These are phyloP conservation scores for Macrophomina tecta DNA, from an alignment of 2,329 filamentous ascomycete genomes.

Conservation along the genomic window DNA sequence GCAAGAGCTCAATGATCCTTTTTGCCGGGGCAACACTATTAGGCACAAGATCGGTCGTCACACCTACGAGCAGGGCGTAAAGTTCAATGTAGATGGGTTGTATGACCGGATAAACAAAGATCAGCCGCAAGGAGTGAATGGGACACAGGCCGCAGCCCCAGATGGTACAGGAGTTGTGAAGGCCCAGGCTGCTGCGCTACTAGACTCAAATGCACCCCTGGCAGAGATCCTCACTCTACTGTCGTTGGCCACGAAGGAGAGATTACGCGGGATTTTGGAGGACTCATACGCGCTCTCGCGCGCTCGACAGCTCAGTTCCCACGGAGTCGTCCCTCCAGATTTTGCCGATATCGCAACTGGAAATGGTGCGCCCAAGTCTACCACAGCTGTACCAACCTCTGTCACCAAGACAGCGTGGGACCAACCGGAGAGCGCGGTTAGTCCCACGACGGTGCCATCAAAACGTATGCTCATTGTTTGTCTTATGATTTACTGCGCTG, in stretches of 20 bases:
- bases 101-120: slow-evolving; percentile 47
- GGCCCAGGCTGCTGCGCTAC: slow-evolving; percentile 64
- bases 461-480: slow-evolving; percentile 62
- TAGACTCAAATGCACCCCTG: slow-evolving; percentile 72
- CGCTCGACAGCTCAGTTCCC: slow-evolving; percentile 76
- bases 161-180: slow-evolving; percentile 68
- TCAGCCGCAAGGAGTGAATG: slow-evolving; percentile 34
- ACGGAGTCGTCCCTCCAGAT: slow-evolving; percentile 78
- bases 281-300: slow-evolving; percentile 75
- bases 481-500: slow-evolving; percentile 5
- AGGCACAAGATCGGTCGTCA: slow-evolving; percentile 63
- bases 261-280: slow-evolving; percentile 75
- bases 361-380: slow-evolving; percentile 47
- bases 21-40: slow-evolving; percentile 68
- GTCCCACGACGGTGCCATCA: slow-evolving; percentile 60
- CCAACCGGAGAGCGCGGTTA: slow-evolving; percentile 58
- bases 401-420: slow-evolving; percentile 48
- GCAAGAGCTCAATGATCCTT: slow-evolving; percentile 75
- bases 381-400: slow-evolving; percentile 46
- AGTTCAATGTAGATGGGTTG: slow-evolving; percentile 63
- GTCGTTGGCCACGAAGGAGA: slow-evolving; percentile 81
- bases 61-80: slow-evolving; percentile 63
- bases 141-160: slow-evolving; percentile 51
- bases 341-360: slow-evolving; percentile 74
- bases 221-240: slow-evolving; percentile 83